A percentile compares a stretch with the other conserved stretches of the same genome.
These are phyloP conservation scores for Tylopilus sp. DNA, from an alignment of 768 basidiomycete genomes.

Conservation along the genomic window DNA sequence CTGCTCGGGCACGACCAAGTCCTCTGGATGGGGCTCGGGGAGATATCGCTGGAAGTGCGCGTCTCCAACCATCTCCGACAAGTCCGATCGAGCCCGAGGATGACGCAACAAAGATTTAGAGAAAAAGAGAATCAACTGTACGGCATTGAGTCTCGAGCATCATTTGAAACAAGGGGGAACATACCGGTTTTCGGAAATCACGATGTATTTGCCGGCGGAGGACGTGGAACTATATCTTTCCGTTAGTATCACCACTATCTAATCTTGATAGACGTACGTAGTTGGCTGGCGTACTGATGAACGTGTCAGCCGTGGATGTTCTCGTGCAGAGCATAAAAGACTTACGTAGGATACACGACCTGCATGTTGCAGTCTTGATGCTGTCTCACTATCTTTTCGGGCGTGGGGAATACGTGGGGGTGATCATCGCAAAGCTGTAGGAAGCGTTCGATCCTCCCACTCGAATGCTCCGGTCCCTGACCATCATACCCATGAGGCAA, in stretches of 20 bases:
- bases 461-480: slow-evolving; percentile 98
- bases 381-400: slow-evolving; percentile 87
- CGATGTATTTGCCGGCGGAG: slow-evolving; percentile 96
- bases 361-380: slow-evolving; percentile 99
- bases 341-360: slow-evolving; percentile 93
- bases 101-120: slow-evolving; percentile 95
- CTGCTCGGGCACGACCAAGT: slow-evolving; percentile 74
- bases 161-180: slow-evolving; percentile 17
- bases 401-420: slow-evolving; percentile 83
- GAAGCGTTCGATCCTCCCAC: slow-evolving; percentile 93
- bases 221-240: slow-evolving; percentile 77
- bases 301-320: slow-evolving; percentile 7
- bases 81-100: slow-evolving; percentile 81
- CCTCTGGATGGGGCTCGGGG: slow-evolving; percentile 74
- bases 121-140: slow-evolving; percentile 89
- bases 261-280: slow-evolving; percentile 47
- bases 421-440: slow-evolving; percentile 98
- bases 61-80: slow-evolving; percentile 87
- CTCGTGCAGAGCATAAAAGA: slow-evolving; percentile 13
- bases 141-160: neutral
- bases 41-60: slow-evolving; percentile 93
- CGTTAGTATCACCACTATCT: slow-evolving; percentile 11
- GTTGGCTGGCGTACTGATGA: slow-evolving; percentile 84
- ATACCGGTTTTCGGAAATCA: slow-evolving; percentile 95
- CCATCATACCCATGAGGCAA: slow-evolving; percentile 97